phyloP scores from a whole-genome alignment of 345 rosid genomes.

The Theobroma cacao region DNA sequence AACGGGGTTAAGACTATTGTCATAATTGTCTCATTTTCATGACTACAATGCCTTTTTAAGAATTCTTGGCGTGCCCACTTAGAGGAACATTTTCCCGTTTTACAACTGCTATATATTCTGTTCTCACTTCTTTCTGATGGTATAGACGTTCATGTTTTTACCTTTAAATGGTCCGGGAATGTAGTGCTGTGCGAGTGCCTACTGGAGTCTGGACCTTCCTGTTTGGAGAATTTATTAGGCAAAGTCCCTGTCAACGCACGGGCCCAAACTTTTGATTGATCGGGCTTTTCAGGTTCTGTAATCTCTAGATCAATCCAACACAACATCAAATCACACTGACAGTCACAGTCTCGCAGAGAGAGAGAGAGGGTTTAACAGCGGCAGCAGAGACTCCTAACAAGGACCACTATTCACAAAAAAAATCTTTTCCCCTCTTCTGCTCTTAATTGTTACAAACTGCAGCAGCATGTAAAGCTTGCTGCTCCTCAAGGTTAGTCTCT shows the following conservation, averaged over 20 bases:
- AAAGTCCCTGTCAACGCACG: neutral
- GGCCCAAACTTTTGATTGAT: neutral
- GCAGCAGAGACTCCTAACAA: neutral
- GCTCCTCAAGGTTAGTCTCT: neutral
- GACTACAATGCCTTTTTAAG: too few species aligned
- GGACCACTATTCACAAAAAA: neutral
- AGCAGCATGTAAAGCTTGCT: too few species aligned
- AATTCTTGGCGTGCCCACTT: too few species aligned
- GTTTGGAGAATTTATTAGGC: neutral
- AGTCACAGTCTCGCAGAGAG: neutral
- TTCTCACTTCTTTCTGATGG: neutral
- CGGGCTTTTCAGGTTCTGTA: neutral
- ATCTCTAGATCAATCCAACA: neutral
- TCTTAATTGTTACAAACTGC: neutral
- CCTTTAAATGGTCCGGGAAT: too few species aligned
- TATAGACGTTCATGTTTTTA: neutral
- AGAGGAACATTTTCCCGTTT: too few species aligned
- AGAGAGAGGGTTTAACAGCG: neutral
- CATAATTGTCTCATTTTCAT: too few species aligned
- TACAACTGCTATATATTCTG: neutral
- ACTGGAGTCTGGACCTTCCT: neutral
- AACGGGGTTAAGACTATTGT: too few species aligned
- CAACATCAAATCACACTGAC: neutral
- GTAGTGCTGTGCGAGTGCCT: neutral
- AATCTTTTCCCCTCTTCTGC: neutral